phyloP scores from a whole-genome alignment of 2,329 filamentous ascomycete genomes.

The Fusarium falciforme region DNA sequence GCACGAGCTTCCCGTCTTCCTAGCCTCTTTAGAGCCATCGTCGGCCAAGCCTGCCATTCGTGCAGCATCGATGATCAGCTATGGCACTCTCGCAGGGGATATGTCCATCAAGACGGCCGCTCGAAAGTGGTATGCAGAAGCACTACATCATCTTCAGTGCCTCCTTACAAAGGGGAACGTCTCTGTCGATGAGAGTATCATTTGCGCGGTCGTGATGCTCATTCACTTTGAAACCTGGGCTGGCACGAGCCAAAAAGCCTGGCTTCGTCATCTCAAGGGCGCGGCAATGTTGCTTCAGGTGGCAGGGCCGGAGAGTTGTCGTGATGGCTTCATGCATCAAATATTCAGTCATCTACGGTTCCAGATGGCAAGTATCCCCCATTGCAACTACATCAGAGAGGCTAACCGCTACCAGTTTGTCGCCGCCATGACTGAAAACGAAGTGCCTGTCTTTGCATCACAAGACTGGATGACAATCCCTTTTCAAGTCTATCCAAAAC shows the following conservation, averaged over 20 bases:
- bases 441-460: slow-evolving; percentile 10
- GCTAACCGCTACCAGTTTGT: not conserved
- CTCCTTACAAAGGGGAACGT: not conserved
- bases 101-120: slow-evolving; percentile 5
- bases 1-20: slow-evolving; percentile 9
- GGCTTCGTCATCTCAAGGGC: slow-evolving; percentile 19
- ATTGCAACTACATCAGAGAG: not conserved
- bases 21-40: not conserved
- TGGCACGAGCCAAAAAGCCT: slow-evolving; percentile 12
- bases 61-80: slow-evolving; percentile 19
- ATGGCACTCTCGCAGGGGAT: slow-evolving; percentile 14
- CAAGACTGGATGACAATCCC: slow-evolving; percentile 14
- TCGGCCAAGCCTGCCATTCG: slow-evolving; percentile 14
- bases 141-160: slow-evolving; percentile 2
- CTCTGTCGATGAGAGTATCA: not conserved
- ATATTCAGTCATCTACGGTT: slow-evolving; percentile 20
- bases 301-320: slow-evolving; percentile 5
- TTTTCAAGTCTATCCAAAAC: slow-evolving; percentile 9
- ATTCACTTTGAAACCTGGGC: slow-evolving; percentile 21
- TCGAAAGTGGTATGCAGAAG: slow-evolving; percentile 14
- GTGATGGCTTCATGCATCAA: slow-evolving; percentile 16
- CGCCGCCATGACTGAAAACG: slow-evolving; percentile 16
- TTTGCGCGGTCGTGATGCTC: slow-evolving; percentile 7
- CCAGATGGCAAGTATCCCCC: slow-evolving; percentile 1
- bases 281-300: slow-evolving; percentile 2